These are phyloP conservation scores for Hypoxylon rubiginosum DNA, from an alignment of 2,329 filamentous ascomycete species.

Conservation along the genomic window DNA sequence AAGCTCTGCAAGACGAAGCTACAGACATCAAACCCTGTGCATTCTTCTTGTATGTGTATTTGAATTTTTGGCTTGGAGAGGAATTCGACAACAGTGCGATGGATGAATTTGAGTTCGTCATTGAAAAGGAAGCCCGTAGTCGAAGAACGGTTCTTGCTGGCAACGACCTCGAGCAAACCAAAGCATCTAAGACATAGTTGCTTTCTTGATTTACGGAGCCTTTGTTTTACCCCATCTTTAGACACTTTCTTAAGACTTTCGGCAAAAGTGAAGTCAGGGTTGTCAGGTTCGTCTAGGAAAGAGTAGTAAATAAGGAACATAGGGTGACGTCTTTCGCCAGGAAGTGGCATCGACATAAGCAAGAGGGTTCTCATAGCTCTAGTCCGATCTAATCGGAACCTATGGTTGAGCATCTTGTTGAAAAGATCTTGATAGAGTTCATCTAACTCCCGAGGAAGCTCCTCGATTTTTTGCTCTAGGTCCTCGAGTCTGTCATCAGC, in stretches of 20 bases:
- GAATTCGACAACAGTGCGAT: constrained; percentile 3
- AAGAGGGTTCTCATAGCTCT: background rate
- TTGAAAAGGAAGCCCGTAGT: too few species aligned
- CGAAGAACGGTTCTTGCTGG: background rate
- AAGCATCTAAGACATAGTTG: background rate
- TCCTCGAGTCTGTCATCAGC: background rate
- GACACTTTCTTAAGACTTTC: too few species aligned
- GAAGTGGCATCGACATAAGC: too few species aligned
- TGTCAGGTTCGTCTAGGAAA: background rate
- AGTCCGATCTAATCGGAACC: background rate
- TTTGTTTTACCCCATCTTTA: too few species aligned
- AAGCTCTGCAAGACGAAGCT: background rate
- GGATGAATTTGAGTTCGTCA: background rate
- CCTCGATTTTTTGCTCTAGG: background rate
- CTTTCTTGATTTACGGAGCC: background rate
- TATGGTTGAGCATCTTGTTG: background rate
- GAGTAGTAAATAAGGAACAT: background rate
- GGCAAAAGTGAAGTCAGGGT: background rate
- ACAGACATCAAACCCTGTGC: background rate
- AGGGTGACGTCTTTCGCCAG: too few species aligned
- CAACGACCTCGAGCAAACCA: background rate
- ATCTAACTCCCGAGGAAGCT: background rate
- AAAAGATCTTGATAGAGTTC: background rate
- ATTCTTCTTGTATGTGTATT: background rate
- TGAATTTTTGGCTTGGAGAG: background rate